These are phyloP conservation scores for Didymella pinodella DNA, from an alignment of 2,329 filamentous ascomycete genomes.

Conservation along the genomic window DNA sequence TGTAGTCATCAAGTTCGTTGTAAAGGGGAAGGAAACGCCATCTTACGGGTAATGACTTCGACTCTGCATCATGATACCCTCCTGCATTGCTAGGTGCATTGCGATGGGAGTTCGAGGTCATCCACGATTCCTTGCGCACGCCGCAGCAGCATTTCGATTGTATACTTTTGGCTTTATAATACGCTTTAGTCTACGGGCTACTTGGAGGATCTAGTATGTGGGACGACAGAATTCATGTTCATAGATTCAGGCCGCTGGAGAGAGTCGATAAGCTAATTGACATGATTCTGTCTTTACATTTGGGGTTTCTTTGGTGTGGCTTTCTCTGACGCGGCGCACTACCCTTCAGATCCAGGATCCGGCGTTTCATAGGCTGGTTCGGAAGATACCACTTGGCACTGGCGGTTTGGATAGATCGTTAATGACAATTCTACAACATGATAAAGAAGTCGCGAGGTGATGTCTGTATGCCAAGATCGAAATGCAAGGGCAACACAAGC, in stretches of 20 bases:
- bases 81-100: slow-evolving; percentile 36
- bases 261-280: slow-evolving; percentile 44
- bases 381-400: slow-evolving; percentile 1
- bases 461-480: slow-evolving; percentile 1
- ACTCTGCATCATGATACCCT: slow-evolving; percentile 45
- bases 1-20: slow-evolving; percentile 14
- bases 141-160: slow-evolving; percentile 48
- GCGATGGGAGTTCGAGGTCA: slow-evolving; percentile 43
- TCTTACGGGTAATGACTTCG: slow-evolving; percentile 45
- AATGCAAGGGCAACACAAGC: slow-evolving; percentile 7
- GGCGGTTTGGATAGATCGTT: slow-evolving; percentile 5
- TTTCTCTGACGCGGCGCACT: slow-evolving; percentile 9
- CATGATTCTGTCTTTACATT: slow-evolving; percentile 41
- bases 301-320: slow-evolving; percentile 6
- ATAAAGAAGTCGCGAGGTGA: not conserved
- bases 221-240: slow-evolving; percentile 48
- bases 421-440: not conserved
- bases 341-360: slow-evolving; percentile 6
- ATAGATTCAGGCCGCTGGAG: slow-evolving; percentile 36
- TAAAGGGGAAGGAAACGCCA: slow-evolving; percentile 33
- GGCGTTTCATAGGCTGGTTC: slow-evolving; percentile 18
- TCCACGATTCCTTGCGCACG: slow-evolving; percentile 34
- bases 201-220: slow-evolving; percentile 47
- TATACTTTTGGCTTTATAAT: slow-evolving; percentile 44
- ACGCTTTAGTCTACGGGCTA: slow-evolving; percentile 45